Base-by-base conservation (phyloP, 2,329 filamentous ascomycete genomes). In the Stagonosporopsis rhizophila region DNA sequence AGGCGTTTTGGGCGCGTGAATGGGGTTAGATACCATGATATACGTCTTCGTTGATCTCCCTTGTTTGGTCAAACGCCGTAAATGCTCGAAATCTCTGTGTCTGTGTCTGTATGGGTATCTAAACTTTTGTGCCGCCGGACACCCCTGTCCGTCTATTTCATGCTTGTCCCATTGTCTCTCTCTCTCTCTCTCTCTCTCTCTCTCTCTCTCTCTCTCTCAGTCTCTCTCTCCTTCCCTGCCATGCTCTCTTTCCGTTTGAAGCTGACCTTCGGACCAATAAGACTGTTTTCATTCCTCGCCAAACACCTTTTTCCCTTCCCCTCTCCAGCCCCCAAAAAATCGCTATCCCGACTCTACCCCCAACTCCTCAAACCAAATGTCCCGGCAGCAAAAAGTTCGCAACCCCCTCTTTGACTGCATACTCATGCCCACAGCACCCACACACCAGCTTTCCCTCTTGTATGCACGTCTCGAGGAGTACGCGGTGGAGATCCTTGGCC, bases 361-460 rank as follows among this genome's bases (percentile, higher is more conserved):
- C 25, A 22, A 1, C 34, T 14, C 32, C 11, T 28, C 32, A 85
- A 30, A 93, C 95, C 77, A 99, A 79, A 80, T 99, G 95, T 69
- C 90, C 95, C 12, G 95, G 95, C 66, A 99, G 79, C 73, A 99
- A 79, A 71, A 99, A 99, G 77, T 98, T 98, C 57, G 92, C 92
- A 75, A 98, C 96, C 5, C 95, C 95, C 78, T 99, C 94, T 74
- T 95, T 93, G 61, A 99, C 89, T 56, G 87, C 87, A 77, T 98
- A 99, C 80, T 96, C 91, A 74, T 98, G 94, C 44, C 90, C 91
- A 74, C 95, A 99, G 77, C 90, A 90, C 44, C 86, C 92, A 75
- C 95, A 99, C 5, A 93, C 90, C 62, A 99, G 82, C 78, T 91
- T 94, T 3, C 95, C 95, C 78, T 94, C 90, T 34, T 87, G 84